Percentiles rank a stretch among this genome's conserved stretches.
phyloP scores from a whole-genome alignment of 805 yeast species.

The Tetrapisispora taiwanensis region DNA sequence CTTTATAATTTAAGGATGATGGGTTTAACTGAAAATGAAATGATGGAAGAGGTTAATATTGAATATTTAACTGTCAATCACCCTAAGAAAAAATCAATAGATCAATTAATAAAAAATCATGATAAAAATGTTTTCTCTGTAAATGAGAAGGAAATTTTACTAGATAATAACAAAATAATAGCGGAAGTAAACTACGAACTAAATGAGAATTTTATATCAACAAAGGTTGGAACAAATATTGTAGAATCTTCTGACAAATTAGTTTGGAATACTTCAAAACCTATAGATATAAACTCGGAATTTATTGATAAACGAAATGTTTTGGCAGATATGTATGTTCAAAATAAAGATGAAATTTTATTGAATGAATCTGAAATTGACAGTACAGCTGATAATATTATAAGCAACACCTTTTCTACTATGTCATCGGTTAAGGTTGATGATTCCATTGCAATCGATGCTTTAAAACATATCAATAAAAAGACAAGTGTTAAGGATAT shows the following conservation, averaged over 20 bases:
- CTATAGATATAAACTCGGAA: conserved; percentile 18
- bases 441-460: conserved; percentile 19
- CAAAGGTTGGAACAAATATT: background rate
- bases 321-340: conserved; percentile 13
- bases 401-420: background rate
- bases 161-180: background rate
- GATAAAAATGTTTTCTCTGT: conserved; percentile 42
- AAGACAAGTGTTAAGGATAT: conserved; percentile 16
- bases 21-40: conserved; percentile 92
- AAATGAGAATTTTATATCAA: background rate
- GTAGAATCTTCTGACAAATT: conserved; percentile 8
- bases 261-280: conserved; percentile 22
- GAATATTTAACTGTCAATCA: conserved; percentile 39
- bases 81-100: conserved; percentile 31
- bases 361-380: background rate
- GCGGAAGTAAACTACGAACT: background rate
- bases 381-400: background rate
- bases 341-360: background rate
- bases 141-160: too few species aligned
- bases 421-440: background rate
- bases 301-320: conserved; percentile 18
- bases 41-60: conserved; percentile 51
- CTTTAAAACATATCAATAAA: conserved; percentile 19
- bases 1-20: conserved; percentile 96
- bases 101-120: conserved; percentile 56